These are phyloP conservation scores for Carex kokanica DNA, from an alignment of 176 grass and related monocot species.

Conservation along the genomic window DNA sequence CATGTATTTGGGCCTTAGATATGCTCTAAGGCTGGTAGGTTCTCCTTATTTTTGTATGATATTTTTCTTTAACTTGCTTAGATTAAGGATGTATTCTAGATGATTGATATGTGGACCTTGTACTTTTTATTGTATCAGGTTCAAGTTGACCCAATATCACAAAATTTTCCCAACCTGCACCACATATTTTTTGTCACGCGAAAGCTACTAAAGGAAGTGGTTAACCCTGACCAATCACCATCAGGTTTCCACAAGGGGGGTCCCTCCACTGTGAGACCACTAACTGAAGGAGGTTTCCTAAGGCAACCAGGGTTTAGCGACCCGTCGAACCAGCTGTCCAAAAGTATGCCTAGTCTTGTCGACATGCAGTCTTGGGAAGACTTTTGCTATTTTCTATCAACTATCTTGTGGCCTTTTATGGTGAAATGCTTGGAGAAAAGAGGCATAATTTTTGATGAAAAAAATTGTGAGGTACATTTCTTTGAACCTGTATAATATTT, in stretches of 20 bases:
- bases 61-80: neutral
- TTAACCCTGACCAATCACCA: constrained; percentile 42
- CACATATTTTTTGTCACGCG: constrained; percentile 72
- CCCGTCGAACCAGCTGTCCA: constrained; percentile 15
- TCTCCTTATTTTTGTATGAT: constrained; percentile 17
- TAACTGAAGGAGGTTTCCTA: constrained; percentile 75
- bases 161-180: constrained; percentile 73
- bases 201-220: constrained; percentile 84
- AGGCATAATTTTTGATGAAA: constrained; percentile 49
- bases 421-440: constrained; percentile 63
- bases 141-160: constrained; percentile 39
- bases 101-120: neutral
- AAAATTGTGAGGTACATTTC: constrained; percentile 69
- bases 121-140: constrained; percentile 44
- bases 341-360: constrained; percentile 40
- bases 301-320: constrained; percentile 45
- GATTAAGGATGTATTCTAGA: neutral
- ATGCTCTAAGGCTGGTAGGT: constrained; percentile 66
- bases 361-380: constrained; percentile 71
- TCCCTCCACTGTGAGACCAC: constrained; percentile 24
- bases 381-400: constrained; percentile 69
- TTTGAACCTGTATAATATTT: neutral
- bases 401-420: constrained; percentile 70
- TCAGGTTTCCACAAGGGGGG: constrained; percentile 23
- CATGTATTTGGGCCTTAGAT: constrained; percentile 71